Conservation (phyloP, 2,329 filamentous ascomycete genomes). For the Xylogone sp. region DNA sequence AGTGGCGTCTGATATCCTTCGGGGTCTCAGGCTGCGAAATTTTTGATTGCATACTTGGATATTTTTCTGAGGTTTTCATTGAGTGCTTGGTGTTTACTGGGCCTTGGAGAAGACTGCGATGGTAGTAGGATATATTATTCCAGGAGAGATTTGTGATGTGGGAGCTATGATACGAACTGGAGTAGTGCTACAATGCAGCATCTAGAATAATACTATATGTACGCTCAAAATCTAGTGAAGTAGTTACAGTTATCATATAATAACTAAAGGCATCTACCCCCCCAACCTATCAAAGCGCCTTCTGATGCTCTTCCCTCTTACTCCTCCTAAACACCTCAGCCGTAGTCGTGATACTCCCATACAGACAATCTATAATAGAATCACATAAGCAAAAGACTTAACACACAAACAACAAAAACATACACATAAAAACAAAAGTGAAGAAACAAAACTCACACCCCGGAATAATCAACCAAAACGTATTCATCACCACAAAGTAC, state of each 20-base stretch:
- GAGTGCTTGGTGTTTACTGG: constrained; percentile 30
- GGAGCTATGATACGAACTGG: no score
- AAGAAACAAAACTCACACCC: constrained; percentile 37
- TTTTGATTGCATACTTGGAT: constrained; percentile 38
- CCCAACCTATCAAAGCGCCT: constrained; percentile 30
- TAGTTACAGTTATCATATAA: no score
- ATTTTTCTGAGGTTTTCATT: constrained; percentile 33
- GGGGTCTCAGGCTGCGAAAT: constrained; percentile 42
- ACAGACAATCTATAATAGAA: constrained; percentile 16
- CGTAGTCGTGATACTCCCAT: constrained; percentile 17
- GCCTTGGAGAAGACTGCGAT: constrained; percentile 18
- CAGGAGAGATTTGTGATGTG: neutral
- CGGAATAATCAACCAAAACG: constrained; percentile 57
- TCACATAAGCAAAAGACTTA: neutral
- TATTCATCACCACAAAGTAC: constrained; percentile 59
- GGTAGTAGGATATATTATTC: neutral
- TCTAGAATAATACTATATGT: no score
- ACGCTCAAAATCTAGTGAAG: no score
- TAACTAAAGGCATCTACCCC: no score
- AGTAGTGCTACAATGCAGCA: no score
- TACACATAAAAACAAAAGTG: neutral
- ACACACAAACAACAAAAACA: constrained; percentile 16
- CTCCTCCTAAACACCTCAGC: constrained; percentile 16
- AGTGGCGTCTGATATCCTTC: constrained; percentile 42
- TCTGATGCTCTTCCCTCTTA: constrained; percentile 10